phyloP scores from a whole-genome alignment of 2,329 filamentous ascomycete species.

The Sporothrix phasma region DNA sequence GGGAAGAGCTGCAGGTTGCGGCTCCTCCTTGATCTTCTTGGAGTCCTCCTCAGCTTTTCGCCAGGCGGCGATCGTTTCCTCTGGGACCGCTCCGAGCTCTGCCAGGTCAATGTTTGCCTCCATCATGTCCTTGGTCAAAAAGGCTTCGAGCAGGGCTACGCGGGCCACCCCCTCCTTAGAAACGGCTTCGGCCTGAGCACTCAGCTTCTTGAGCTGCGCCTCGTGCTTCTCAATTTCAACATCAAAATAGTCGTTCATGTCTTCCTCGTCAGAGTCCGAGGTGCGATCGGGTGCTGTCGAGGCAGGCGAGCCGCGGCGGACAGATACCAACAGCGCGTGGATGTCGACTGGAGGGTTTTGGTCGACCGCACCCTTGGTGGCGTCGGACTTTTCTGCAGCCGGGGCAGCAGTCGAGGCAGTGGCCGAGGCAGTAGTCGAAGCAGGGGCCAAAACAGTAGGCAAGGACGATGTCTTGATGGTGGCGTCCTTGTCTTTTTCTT shows the following conservation, averaged over 20 bases:
- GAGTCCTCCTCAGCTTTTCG: conserved; percentile 15
- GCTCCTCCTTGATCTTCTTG: not conserved
- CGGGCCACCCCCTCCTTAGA: conserved; percentile 35
- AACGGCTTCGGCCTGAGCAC: conserved; percentile 30
- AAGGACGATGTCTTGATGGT: not conserved
- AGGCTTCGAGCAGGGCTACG: conserved; percentile 35
- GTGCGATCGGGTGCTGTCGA: conserved; percentile 10
- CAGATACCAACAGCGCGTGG: conserved; percentile 11
- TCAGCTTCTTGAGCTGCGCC: conserved; percentile 37
- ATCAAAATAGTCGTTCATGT: conserved; percentile 47
- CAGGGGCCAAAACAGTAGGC: not conserved
- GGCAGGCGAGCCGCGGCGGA: conserved; percentile 2
- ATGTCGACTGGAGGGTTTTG: not conserved
- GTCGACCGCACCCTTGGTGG: not conserved
- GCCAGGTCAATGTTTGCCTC: conserved; percentile 35
- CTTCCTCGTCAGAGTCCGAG: conserved; percentile 48
- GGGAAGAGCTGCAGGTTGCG: not conserved
- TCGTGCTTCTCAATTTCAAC: conserved; percentile 43
- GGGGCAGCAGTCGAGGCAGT: not conserved
- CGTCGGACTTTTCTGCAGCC: not conserved
- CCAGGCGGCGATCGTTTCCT: conserved; percentile 23
- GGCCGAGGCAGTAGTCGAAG: not conserved
- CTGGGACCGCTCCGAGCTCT: conserved; percentile 34
- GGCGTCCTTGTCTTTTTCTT: not conserved
- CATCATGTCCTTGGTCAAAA: conserved; percentile 39